These are phyloP conservation scores for Diplotaxis tenuifolia DNA, from an alignment of 345 rosid genomes.

Conservation along the genomic window DNA sequence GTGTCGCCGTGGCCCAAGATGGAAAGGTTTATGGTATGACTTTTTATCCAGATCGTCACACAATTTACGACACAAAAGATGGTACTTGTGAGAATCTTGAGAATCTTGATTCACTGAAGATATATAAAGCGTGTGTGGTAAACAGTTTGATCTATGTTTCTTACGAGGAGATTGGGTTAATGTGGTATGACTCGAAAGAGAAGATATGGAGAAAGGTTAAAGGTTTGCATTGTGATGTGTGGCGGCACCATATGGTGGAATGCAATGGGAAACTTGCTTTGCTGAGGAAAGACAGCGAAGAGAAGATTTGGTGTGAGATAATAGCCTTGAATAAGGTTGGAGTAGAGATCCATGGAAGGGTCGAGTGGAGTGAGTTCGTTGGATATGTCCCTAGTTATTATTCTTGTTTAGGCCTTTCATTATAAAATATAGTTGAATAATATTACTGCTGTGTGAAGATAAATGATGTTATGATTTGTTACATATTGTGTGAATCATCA, in stretches of 20 bases:
- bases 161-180: not conserved
- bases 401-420: not conserved
- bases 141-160: not conserved
- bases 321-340: not conserved
- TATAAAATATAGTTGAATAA: not conserved
- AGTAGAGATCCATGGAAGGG: not conserved
- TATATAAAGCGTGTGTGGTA: not conserved
- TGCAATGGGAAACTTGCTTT: not conserved
- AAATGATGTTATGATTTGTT: not conserved
- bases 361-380: not conserved
- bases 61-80: not conserved
- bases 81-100: not conserved
- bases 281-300: not conserved
- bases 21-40: not conserved
- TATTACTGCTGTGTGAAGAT: not conserved
- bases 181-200: not conserved
- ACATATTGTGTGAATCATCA: not conserved
- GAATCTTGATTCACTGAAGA: too few relatives aligned
- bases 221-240: not conserved
- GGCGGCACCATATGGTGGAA: not conserved
- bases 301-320: not conserved
- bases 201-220: not conserved
- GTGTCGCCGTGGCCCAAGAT: not conserved
- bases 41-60: not conserved
- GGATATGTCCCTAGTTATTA: not conserved